A percentile compares a stretch with the other conserved stretches of the same genome.
phyloP scores from a whole-genome alignment of 305 asterid genomes.

The Petunia hybrid region DNA sequence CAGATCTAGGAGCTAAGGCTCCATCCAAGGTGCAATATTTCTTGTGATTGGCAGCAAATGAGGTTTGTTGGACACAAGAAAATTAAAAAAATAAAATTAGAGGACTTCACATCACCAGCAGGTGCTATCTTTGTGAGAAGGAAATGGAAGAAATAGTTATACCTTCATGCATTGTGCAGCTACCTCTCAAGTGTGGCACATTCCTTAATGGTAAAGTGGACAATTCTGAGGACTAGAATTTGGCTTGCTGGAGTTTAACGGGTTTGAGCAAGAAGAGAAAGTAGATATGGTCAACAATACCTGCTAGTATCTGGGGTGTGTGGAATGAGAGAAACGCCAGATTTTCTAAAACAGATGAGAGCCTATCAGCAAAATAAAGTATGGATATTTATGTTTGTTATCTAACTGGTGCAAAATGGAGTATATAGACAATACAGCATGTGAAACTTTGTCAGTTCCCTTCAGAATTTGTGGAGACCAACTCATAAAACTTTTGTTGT shows the following conservation, averaged over 20 bases:
- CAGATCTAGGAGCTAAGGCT: background rate
- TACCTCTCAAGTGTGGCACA: background rate
- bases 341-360: background rate
- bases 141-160: background rate
- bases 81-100: background rate
- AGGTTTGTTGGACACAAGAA: slow-evolving; percentile 6
- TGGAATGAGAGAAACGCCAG: background rate
- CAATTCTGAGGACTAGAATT: background rate
- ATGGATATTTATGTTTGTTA: background rate
- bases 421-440: background rate
- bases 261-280: background rate
- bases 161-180: background rate
- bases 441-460: background rate
- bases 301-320: background rate
- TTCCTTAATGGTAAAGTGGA: background rate
- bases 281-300: background rate
- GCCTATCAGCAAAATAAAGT: background rate
- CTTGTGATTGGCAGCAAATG: background rate
- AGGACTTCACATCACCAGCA: slow-evolving; percentile 13
- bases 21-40: slow-evolving; percentile 4
- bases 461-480: background rate
- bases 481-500: background rate
- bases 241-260: background rate
- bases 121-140: background rate
- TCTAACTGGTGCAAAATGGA: background rate